These are phyloP conservation scores for Silene noctiflora DNA, from an alignment of 179 eudicot genomes.

Conservation along the genomic window DNA sequence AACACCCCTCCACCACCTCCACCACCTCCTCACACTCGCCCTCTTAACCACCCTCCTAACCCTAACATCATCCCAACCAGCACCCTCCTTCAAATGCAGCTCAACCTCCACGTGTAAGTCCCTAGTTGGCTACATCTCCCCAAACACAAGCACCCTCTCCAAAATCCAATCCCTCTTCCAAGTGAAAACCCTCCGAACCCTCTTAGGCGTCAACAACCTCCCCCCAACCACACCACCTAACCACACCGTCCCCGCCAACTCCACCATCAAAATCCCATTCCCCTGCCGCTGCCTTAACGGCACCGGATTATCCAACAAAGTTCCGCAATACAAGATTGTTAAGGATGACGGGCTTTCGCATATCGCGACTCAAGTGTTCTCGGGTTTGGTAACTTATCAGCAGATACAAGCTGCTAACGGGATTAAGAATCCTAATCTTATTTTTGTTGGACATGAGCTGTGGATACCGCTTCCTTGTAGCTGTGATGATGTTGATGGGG, in stretches of 20 bases:
- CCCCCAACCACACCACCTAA: slow-evolving; percentile 36
- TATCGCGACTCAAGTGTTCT: slow-evolving; percentile 49
- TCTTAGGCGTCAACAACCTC: slow-evolving; percentile 63
- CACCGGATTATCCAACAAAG: slow-evolving; percentile 41
- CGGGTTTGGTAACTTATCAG: slow-evolving; percentile 42
- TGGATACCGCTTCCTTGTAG: slow-evolving; percentile 90
- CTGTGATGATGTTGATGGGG: slow-evolving; percentile 75
- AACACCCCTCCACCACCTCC: neutral
- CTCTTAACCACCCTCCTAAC: slow-evolving; percentile 4
- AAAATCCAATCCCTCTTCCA: slow-evolving; percentile 45
- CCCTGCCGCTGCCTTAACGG: slow-evolving; percentile 60
- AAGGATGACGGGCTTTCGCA: slow-evolving; percentile 43
- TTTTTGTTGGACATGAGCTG: slow-evolving; percentile 44
- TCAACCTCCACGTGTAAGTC: slow-evolving; percentile 42
- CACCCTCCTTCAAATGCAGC: slow-evolving; percentile 27
- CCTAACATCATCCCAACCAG: slow-evolving; percentile 1
- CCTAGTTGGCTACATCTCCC: slow-evolving; percentile 53
- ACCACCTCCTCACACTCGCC: neutral
- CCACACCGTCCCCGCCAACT: slow-evolving; percentile 21
- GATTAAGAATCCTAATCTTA: slow-evolving; percentile 36
- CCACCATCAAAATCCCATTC: slow-evolving; percentile 59
- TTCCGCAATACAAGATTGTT: slow-evolving; percentile 52
- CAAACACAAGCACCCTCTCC: slow-evolving; percentile 61
- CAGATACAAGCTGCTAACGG: slow-evolving; percentile 51
- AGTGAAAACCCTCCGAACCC: slow-evolving; percentile 37